Conservation (phyloP, 2,329 filamentous ascomycete genomes). For the Fusarium secorum region DNA sequence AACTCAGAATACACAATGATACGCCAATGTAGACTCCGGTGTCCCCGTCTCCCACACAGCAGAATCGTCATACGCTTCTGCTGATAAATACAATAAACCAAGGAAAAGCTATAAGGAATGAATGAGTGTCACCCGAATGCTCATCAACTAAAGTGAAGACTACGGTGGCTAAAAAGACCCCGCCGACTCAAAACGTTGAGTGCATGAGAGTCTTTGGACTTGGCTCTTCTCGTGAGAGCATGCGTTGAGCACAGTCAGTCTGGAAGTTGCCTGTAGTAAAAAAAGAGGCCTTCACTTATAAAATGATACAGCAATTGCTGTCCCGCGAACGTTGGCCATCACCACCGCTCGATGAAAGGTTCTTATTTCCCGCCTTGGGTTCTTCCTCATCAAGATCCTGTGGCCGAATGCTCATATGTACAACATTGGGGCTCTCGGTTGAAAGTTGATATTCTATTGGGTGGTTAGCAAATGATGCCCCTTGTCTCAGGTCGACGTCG, state of each 20-base stretch:
- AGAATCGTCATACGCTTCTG: slow-evolving; percentile 37
- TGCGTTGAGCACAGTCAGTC: not conserved
- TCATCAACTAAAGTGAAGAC: not conserved
- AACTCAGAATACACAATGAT: slow-evolving; percentile 41
- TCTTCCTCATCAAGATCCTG: slow-evolving; percentile 86
- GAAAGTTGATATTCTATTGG: slow-evolving; percentile 82
- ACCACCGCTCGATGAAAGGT: slow-evolving; percentile 51
- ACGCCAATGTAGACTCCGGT: slow-evolving; percentile 43
- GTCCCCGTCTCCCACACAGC: slow-evolving; percentile 39
- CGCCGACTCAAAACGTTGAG: slow-evolving; percentile 6
- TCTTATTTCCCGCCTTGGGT: slow-evolving; percentile 70
- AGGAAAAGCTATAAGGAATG: slow-evolving; percentile 34
- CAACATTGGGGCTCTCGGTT: slow-evolving; percentile 77
- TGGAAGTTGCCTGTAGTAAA: slow-evolving; percentile 7
- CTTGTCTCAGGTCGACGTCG: not conserved
- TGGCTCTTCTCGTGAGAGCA: slow-evolving; percentile 3
- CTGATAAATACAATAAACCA: slow-evolving; percentile 35
- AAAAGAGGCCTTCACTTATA: slow-evolving; percentile 47
- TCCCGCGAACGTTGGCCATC: slow-evolving; percentile 53
- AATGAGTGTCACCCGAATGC: slow-evolving; percentile 6
- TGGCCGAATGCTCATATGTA: slow-evolving; percentile 94
- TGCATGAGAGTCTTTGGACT: slow-evolving; percentile 1
- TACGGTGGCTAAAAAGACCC: slow-evolving; percentile 1
- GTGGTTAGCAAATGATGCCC: not conserved
- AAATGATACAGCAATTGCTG: slow-evolving; percentile 60